Evolutionary conservation across 2,329 filamentous ascomycete species (phyloP).

Genomic region (Aurifilum marmelostoma): DNA sequence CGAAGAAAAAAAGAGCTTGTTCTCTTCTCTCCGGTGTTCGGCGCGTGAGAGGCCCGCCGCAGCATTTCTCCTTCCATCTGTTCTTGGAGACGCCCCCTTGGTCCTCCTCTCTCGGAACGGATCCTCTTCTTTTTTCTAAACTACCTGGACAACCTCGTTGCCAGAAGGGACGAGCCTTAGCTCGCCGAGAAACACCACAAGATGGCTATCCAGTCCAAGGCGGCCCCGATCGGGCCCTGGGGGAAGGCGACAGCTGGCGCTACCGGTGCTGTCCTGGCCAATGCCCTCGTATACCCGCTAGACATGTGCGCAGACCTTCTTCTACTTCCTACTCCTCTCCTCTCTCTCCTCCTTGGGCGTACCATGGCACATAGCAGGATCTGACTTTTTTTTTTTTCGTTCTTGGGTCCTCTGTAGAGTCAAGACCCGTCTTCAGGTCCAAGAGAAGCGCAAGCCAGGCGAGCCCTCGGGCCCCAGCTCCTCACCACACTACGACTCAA

Average conservation of each 20-base stretch:
- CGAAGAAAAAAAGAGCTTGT: background rate
- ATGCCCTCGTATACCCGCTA: slow-evolving; percentile 92
- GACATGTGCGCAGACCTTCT: slow-evolving; percentile 70
- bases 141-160: background rate
- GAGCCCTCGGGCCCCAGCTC: slow-evolving; percentile 47
- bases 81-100: slow-evolving; percentile 36
- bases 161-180: background rate
- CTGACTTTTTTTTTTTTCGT: slow-evolving; percentile 5
- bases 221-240: slow-evolving; percentile 80
- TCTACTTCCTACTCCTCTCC: no score
- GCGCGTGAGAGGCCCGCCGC: slow-evolving; percentile 19
- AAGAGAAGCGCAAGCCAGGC: slow-evolving; percentile 69
- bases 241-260: slow-evolving; percentile 90
- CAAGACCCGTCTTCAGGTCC: slow-evolving; percentile 94
- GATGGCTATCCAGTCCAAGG: slow-evolving; percentile 66
- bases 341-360: background rate
- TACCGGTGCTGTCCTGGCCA: slow-evolving; percentile 89
- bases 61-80: slow-evolving; percentile 52
- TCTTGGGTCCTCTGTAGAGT: slow-evolving; percentile 70
- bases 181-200: slow-evolving; percentile 50
- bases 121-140: background rate
- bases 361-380: slow-evolving; percentile 40
- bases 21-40: slow-evolving; percentile 25
- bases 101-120: background rate
- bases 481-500: slow-evolving; percentile 79